Evolutionary conservation across 106 monocot species (phyloP), one percentile per base, ranked within the genome.

Genomic region (Allium sativum): DNA sequence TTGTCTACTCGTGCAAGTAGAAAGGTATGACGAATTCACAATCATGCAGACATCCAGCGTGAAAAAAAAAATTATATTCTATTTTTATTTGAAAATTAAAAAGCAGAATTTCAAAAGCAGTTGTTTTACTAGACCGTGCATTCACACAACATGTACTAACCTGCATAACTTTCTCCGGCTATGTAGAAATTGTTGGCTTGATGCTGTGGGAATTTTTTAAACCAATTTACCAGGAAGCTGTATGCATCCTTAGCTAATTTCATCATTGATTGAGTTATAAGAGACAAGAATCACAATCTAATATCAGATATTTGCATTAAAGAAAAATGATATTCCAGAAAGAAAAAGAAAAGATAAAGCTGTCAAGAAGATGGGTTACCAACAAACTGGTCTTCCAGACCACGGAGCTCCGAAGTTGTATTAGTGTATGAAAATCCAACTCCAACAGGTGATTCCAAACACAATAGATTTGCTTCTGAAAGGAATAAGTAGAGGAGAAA

Each of bases 361-460:
- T 2, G 31, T 17, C 3, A 17, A 58, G 20, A 40, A 58, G 58
- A 58, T 31, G 20, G 11, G 14, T 78, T 81, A 92, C 87, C 92
- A 21, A 87, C 92, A 70, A 92, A 84, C 21, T 62, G 73, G 66
- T 87, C 92, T 21, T 84, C 76, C 50, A 92, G 40, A 21, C 70
- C 70, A 65, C 44, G 65, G 31, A 81, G 71, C 48, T 92, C 92
- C 47, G 86, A 81, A 58, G 87, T 76, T 40, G 83, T 79, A 59
- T 92, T 92, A 59, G 75, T 81, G 68, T 85, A 85, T 41, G 85
- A 85, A 65, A 85, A 85, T 18, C 85, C 85, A 75, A 85, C 85
- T 21, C 85, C 85, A 68, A 81, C 53, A 44, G 85, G 85, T 20
- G 85, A 81, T 58, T 85, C 85, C 78, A 85, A 45, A 57, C 81